Percentiles rank a stretch among this genome's conserved stretches.
These are phyloP conservation scores for Boletus rubropictus DNA, from an alignment of 768 basidiomycete genomes.

Conservation along the genomic window DNA sequence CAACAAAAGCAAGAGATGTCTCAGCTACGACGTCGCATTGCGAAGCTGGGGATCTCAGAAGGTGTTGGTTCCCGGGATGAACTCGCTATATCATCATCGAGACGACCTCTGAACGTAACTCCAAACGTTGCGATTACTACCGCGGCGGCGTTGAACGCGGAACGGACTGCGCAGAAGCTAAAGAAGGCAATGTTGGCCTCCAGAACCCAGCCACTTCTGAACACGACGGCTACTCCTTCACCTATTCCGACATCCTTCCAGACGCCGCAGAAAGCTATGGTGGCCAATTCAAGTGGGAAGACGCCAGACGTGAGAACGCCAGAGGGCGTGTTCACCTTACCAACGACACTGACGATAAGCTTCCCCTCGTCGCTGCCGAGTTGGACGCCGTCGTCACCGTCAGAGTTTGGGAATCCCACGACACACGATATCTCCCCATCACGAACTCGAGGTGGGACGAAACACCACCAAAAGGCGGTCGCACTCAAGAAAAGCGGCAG, in stretches of 20 bases:
- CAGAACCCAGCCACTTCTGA: slow-evolving; percentile 62
- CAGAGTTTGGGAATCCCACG: slow-evolving; percentile 13
- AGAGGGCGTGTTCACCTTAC: slow-evolving; percentile 5
- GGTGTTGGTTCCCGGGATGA: slow-evolving; percentile 33
- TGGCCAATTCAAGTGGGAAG: slow-evolving; percentile 3
- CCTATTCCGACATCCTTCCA: slow-evolving; percentile 22
- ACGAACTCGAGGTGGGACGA: slow-evolving; percentile 21
- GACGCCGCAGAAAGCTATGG: slow-evolving; percentile 25
- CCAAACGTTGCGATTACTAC: slow-evolving; percentile 69
- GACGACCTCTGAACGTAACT: slow-evolving; percentile 42
- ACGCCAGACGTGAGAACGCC: slow-evolving; percentile 2
- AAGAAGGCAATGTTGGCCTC: slow-evolving; percentile 60
- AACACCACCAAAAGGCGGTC: slow-evolving; percentile 34
- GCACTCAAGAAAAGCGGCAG: slow-evolving; percentile 24
- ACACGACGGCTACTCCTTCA: slow-evolving; percentile 40
- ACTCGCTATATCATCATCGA: slow-evolving; percentile 35
- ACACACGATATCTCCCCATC: slow-evolving; percentile 17
- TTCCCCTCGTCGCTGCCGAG: slow-evolving; percentile 20
- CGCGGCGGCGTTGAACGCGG: slow-evolving; percentile 77
- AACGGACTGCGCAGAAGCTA: slow-evolving; percentile 63
- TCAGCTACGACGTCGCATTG: slow-evolving; percentile 46
- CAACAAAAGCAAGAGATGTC: slow-evolving; percentile 55
- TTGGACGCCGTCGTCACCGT: slow-evolving; percentile 22
- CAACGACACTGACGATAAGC: slow-evolving; percentile 17
- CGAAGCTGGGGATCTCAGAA: slow-evolving; percentile 41